These are phyloP conservation scores for Macadamia tetraphylla DNA, from an alignment of 164 flowering plant genomes.

Conservation along the genomic window DNA sequence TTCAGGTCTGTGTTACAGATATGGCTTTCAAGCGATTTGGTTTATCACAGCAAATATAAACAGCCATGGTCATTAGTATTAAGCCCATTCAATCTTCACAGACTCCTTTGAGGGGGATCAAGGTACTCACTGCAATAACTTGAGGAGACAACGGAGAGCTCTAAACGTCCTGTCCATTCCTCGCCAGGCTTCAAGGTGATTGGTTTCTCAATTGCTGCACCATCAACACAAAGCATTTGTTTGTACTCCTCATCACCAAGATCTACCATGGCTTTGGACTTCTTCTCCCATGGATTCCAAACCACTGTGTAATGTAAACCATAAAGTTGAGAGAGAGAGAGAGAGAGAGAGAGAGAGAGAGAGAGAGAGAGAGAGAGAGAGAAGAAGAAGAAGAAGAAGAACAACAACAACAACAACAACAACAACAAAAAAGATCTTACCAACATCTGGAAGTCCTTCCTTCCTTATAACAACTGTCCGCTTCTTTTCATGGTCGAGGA, in stretches of 20 bases:
- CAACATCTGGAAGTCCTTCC: conserved; percentile 89
- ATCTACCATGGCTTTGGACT: conserved; percentile 69
- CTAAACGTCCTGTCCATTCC: conserved; percentile 81
- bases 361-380: neutral
- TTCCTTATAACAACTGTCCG: conserved; percentile 71
- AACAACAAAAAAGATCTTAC: conserved; percentile 35
- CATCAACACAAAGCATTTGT: conserved; percentile 87
- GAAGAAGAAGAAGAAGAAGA: neutral
- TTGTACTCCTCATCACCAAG: conserved; percentile 90
- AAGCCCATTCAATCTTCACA: neutral
- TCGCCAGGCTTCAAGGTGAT: conserved; percentile 84
- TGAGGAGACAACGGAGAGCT: conserved; percentile 57
- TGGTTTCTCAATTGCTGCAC: conserved; percentile 76
- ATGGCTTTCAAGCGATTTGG: no score
- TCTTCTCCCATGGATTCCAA: conserved; percentile 99
- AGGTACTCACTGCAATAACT: conserved; percentile 59
- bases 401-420: no score
- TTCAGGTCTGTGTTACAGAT: no score
- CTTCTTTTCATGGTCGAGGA: conserved; percentile 92
- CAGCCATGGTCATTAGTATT: no score
- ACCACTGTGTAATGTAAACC: conserved; percentile 40
- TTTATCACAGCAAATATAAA: no score
- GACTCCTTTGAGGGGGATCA: conserved; percentile 15
- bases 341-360: neutral
- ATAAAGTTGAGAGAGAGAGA: neutral